A percentile compares a stretch with the other conserved stretches of the same genome.
phyloP scores from a whole-genome alignment of 2,329 filamentous ascomycete genomes.

The Diaporthe vaccinii region DNA sequence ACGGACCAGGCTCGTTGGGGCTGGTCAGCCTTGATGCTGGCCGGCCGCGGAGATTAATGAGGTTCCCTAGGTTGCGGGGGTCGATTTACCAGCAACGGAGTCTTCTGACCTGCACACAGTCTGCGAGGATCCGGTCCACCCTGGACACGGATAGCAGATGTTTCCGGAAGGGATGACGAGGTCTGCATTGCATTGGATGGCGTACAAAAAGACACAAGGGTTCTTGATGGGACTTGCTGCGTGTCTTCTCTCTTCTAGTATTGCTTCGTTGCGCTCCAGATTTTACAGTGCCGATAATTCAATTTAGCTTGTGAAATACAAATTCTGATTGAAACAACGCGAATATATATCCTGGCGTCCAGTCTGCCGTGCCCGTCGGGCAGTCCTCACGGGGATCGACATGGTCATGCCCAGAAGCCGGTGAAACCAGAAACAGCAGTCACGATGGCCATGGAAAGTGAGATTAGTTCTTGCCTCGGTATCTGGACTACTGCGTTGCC shows the following conservation, averaged over 20 bases:
- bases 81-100: conserved; percentile 52
- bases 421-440: background rate
- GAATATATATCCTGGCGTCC: background rate
- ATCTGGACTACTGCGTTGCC: too few species aligned
- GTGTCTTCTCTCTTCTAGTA: conserved; percentile 35
- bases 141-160: conserved; percentile 54
- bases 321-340: conserved; percentile 4
- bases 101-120: conserved; percentile 62
- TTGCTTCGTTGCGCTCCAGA: conserved; percentile 34
- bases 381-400: background rate
- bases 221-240: conserved; percentile 45
- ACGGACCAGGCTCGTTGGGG: background rate
- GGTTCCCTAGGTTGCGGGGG: conserved; percentile 38
- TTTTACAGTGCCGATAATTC: conserved; percentile 13
- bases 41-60: background rate
- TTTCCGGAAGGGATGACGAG: conserved; percentile 63
- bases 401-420: background rate
- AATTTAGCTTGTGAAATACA: conserved; percentile 22
- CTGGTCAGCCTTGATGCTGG: conserved; percentile 17
- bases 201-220: conserved; percentile 56
- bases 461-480: background rate
- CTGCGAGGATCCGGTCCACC: conserved; percentile 56
- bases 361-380: background rate
- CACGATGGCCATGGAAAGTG: background rate
- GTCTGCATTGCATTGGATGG: conserved; percentile 64